These are phyloP conservation scores for Atkinsonella texensis DNA, from an alignment of 2,329 filamentous ascomycete species.

Conservation along the genomic window DNA sequence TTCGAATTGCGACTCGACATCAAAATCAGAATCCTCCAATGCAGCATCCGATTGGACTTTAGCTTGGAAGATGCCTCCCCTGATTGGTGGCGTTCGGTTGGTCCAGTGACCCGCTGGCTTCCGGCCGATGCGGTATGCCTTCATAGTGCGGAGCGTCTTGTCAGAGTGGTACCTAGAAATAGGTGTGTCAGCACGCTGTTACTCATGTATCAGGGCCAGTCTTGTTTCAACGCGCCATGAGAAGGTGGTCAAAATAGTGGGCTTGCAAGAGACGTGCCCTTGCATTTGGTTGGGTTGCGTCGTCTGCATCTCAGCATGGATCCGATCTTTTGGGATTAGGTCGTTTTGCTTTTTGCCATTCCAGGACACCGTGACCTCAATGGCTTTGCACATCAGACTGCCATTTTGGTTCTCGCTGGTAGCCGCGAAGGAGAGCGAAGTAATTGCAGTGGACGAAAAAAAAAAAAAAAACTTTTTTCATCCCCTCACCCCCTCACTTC, in stretches of 20 bases:
- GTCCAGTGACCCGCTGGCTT: constrained; percentile 41
- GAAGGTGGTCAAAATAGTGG: neutral
- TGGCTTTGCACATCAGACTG: neutral
- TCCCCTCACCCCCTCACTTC: neutral
- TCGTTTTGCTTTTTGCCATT: neutral
- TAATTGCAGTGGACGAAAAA: neutral
- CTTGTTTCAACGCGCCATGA: neutral
- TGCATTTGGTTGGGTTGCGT: constrained; percentile 1
- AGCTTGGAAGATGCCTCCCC: constrained; percentile 26
- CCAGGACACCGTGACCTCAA: neutral
- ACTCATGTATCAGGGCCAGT: neutral
- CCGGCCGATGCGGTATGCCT: constrained; percentile 47
- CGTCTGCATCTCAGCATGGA: neutral
- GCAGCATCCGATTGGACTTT: constrained; percentile 3
- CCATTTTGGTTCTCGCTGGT: neutral
- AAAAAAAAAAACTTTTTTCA: too few species aligned
- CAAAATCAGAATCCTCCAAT: constrained; percentile 10
- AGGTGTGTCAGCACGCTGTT: constrained; percentile 9
- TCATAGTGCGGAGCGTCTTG: constrained; percentile 43
- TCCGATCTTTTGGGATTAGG: neutral
- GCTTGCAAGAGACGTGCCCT: neutral
- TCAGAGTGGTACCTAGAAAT: constrained; percentile 42
- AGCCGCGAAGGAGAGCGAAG: neutral
- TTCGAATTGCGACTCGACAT: constrained; percentile 4
- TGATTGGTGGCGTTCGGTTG: constrained; percentile 48